Evolutionary conservation across 2,329 filamentous ascomycete genomes (phyloP).

Genomic region (Fusarium domesticum): DNA sequence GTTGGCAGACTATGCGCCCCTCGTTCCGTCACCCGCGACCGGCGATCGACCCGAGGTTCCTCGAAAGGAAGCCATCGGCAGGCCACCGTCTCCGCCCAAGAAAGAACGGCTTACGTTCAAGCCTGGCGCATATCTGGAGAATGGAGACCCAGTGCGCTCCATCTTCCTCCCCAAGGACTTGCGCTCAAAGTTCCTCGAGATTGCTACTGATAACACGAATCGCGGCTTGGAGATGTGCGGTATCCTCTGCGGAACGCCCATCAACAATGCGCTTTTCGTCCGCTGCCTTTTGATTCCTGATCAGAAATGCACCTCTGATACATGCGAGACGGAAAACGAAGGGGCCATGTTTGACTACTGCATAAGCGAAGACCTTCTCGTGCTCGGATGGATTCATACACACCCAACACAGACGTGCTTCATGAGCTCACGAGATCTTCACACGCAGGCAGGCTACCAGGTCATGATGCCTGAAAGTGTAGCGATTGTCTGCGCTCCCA

Average conservation of each 20-base stretch:
- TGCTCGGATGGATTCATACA: conserved; percentile 96
- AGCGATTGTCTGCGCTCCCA: conserved; percentile 92
- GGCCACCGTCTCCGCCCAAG: conserved; percentile 34
- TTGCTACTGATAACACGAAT: conserved; percentile 73
- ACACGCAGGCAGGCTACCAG: conserved; percentile 93
- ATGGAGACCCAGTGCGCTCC: conserved; percentile 79
- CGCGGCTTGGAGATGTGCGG: conserved; percentile 91
- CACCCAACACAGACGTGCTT: conserved; percentile 97
- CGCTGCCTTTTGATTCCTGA: conserved; percentile 85
- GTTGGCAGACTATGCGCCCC: conserved; percentile 21
- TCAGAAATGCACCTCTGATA: conserved; percentile 85
- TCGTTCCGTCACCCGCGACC: conserved; percentile 13
- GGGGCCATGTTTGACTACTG: conserved; percentile 84
- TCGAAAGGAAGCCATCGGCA: conserved; percentile 28
- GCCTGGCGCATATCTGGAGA: conserved; percentile 86
- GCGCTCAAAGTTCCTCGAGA: conserved; percentile 68
- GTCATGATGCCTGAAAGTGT: conserved; percentile 96
- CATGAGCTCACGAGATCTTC: conserved; percentile 90
- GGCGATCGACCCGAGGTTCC: conserved; percentile 27
- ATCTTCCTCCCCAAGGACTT: conserved; percentile 80
- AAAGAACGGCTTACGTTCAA: conserved; percentile 62
- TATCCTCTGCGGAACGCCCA: conserved; percentile 84
- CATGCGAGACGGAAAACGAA: conserved; percentile 91
- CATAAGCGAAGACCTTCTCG: conserved; percentile 75
- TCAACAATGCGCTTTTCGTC: conserved; percentile 92